These are phyloP conservation scores for Hyaloscypha hepaticicola DNA, from an alignment of 495 filamentous ascomycete species.

Conservation along the genomic window DNA sequence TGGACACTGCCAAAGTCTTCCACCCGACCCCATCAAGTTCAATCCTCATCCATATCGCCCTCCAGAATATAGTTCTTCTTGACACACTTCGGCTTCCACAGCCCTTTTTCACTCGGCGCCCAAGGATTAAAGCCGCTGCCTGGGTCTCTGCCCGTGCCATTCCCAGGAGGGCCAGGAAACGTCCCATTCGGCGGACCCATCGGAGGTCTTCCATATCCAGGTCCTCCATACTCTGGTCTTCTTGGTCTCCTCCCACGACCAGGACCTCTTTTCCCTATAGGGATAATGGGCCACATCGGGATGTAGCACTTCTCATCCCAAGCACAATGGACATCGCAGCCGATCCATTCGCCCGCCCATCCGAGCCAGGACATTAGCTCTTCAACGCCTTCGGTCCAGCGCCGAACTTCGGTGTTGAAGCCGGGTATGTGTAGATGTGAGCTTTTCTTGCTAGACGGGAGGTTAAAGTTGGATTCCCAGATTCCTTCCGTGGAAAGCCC, in stretches of 20 bases:
- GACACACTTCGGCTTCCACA: conserved; percentile 5
- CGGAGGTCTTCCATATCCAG: conserved; percentile 14
- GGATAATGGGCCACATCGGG: conserved; percentile 39
- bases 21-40: too few species aligned
- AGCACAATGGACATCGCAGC: conserved; percentile 31
- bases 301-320: conserved; percentile 37
- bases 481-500: conserved; percentile 32
- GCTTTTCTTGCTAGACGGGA: neutral
- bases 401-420: conserved; percentile 13
- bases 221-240: conserved; percentile 16
- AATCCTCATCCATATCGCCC: neutral
- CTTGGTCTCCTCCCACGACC: conserved; percentile 7
- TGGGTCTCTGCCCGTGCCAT: neutral
- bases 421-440: neutral
- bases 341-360: conserved; percentile 36
- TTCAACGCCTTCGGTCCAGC: conserved; percentile 31
- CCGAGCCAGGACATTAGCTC: conserved; percentile 41
- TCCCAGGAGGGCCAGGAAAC: neutral
- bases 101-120: neutral
- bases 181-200: neutral
- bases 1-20: too few species aligned
- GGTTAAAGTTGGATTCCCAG: conserved; percentile 24
- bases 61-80: neutral
- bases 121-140: neutral
- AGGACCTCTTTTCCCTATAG: conserved; percentile 7